Percentiles rank a stretch among this genome's conserved stretches.
Evolutionary conservation across 2,329 filamentous ascomycete genomes (phyloP).

Genomic region (Fusarium sororula): DNA sequence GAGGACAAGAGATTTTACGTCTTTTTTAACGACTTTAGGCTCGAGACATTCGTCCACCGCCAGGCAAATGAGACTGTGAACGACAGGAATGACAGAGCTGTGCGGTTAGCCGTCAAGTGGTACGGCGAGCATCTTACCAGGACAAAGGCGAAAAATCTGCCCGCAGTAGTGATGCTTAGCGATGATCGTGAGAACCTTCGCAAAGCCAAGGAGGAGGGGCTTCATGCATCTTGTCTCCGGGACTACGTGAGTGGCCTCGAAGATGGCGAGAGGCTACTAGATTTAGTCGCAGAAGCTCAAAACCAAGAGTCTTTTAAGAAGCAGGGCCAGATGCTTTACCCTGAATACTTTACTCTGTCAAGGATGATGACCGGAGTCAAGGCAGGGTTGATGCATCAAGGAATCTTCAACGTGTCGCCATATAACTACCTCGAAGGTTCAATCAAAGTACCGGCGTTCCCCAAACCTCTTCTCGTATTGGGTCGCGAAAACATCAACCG

Average conservation of each 20-base stretch:
- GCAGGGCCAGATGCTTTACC: constrained; percentile 77
- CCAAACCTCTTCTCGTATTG: constrained; percentile 86
- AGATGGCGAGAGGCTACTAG: constrained; percentile 84
- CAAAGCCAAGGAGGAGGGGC: constrained; percentile 79
- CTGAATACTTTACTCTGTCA: constrained; percentile 88
- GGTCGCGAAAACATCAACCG: constrained; percentile 97
- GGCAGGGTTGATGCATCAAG: constrained; percentile 88
- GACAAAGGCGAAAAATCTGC: constrained; percentile 69
- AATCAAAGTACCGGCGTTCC: constrained; percentile 88
- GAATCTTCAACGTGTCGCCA: constrained; percentile 93
- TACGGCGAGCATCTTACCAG: constrained; percentile 82
- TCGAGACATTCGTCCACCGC: constrained; percentile 87
- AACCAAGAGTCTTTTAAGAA: constrained; percentile 73
- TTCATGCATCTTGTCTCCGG: constrained; percentile 73
- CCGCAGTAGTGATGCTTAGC: constrained; percentile 89
- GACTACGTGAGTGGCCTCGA: constrained; percentile 88
- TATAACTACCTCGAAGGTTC: constrained; percentile 98
- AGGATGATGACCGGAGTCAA: constrained; percentile 95
- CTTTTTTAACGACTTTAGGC: constrained; percentile 97
- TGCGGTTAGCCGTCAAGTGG: constrained; percentile 87
- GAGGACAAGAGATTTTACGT: constrained; percentile 98
- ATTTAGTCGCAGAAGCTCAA: constrained; percentile 88
- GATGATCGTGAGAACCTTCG: constrained; percentile 89
- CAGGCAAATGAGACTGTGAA: constrained; percentile 87
- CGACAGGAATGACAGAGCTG: constrained; percentile 93